Base-by-base conservation (phyloP, 495 filamentous ascomycete genomes). In the Cercophora samala region DNA sequence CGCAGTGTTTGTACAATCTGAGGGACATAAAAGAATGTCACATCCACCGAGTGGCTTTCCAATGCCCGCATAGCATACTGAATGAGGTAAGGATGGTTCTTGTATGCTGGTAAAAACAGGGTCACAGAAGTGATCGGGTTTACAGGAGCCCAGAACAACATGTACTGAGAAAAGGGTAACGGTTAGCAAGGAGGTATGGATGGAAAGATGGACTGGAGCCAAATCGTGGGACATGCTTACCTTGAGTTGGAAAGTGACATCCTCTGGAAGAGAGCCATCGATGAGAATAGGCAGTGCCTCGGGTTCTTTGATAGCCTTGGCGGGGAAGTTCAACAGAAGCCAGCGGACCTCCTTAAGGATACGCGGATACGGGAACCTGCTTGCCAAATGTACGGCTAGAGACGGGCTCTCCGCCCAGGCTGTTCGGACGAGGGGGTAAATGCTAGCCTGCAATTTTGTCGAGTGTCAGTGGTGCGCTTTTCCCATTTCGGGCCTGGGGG, bases 1-100 rank as follows among this genome's bases (percentile, higher is more conserved):
- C 96, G 89, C n/a, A 99, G 84, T 29, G 93, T 90, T 74, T 99
- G 96, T 17, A 98, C 94, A 65, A 99, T 92, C 71, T 99, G 96
- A 0, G 96, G 93, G 9, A 99, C 96, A 75, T 97, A 97, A 76
- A 97, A 99, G 82, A 99, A 98, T 0, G 94, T 97, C 25, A 97
- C 89, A 76, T 98, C 95, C 19, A 98, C 89, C 0, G 93, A 89
- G 76, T 99, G 94, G 70, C 87, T 90, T 73, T 98, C 94, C 66
- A 99, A 76, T 4, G 95, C 92, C 65, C 93, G 85, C 92, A 99
- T 96, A 9, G 96, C 96, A 77, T 98, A 99, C 75, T 99, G 96
- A 56, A 98, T 84, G 62, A 99, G 87, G 80, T 91, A 97, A 0
- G 96, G 91, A 75, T 99, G 89, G 72, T 97, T 95, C n/a, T 89